Base-by-base conservation (phyloP, 2,329 filamentous ascomycete genomes). In the Pyrenophora tritici-repentis region DNA sequence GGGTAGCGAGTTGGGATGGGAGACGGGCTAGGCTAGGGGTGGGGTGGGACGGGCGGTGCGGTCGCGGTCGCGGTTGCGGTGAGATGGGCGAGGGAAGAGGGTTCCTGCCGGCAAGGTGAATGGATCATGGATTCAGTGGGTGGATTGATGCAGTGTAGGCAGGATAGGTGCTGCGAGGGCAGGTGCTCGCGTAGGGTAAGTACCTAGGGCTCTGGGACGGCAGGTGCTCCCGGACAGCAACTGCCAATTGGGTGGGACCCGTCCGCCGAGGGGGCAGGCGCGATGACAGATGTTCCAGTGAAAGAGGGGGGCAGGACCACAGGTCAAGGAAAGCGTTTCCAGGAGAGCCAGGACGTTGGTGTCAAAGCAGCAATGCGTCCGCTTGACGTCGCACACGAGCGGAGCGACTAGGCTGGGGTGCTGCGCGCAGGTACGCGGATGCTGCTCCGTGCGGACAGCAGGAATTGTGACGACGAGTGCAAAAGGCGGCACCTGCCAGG, bases 401-500 rank as follows among this genome's bases (percentile, higher is more conserved):
- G 53, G 60, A 48, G 51, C 52, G 33, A 49, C 48, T 49, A 51
- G 51, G 43, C 37, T 36, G 17, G 33, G 46, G 18, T 35, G 40
- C 16, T 35, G 36, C 53, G 61, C 60, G 66, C 66, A 67, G 61
- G 63, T 66, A 66, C 65, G 61, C 60, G 53, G 56, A 29, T 29
- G 26, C 26, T 29, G 52, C 43, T 29, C 43, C 34, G 56, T 58
- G 55, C 56, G 53, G 35, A 36, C 47, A 53, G 55, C 53, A 46
- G 42, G 13, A 43, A 29, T 10, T 12, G 22, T 40, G 26, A 34
- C 20, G 45, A 46, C 50, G 52, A 40, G 38, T 46, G 45, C 32
- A 50, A 48, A 42, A 38, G 57, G 55, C 44, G 51, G 51, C 42
- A 35, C 41, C 34, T 47, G 51, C 56, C 40, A 42, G 56, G 54